Base-by-base conservation (phyloP, 768 basidiomycete species). In the Artomyces pyxidatus region DNA sequence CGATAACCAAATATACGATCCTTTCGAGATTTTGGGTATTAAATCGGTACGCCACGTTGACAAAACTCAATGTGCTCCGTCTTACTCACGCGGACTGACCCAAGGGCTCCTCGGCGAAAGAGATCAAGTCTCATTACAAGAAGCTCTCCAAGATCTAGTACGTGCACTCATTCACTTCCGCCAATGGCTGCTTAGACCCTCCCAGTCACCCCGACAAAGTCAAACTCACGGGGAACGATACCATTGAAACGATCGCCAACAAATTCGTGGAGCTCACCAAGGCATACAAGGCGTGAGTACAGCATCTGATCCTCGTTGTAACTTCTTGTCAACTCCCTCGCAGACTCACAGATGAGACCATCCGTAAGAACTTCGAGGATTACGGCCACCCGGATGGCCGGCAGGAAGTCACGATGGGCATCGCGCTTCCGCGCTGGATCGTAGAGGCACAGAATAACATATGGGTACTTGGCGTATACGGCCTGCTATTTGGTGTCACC, bases 361-460 rank as follows among this genome's bases (percentile, higher is more conserved):
- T 92, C 47, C 88, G 93, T 37, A 81, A 85, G 59, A 99, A 99
- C 65, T 82, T 83, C 70, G 80, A 87, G 56, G 72, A 83, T 30
- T 97, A 88, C 55, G 92, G 93, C 2, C 86, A 99, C 61, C 96
- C 96, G 0, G 96, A 99, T 63, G 96, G 96, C 6, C 85, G 90
- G n/a, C 92, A 97, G 62, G 87, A 91, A 60, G 73, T 94, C 25
- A 81, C 86, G 14, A 90, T 93, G 78, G 94, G 94, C 45, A 94
- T 99, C 56, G 96, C 96, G 0, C 72, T 99, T 5, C 96, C 96
- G 0, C 73, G 79, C 47, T 97, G 94, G 92, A 81, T 99, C 48
- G 76, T 99, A 43, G 92, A 93, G 59, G 79, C 88, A 37, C 80
- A 88, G 60, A 96, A 98, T 67, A 91, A 85, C 53, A 76, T 88